These are phyloP conservation scores for Suaeda aralocaspica DNA, from an alignment of 148 eudicot species.

Conservation along the genomic window DNA sequence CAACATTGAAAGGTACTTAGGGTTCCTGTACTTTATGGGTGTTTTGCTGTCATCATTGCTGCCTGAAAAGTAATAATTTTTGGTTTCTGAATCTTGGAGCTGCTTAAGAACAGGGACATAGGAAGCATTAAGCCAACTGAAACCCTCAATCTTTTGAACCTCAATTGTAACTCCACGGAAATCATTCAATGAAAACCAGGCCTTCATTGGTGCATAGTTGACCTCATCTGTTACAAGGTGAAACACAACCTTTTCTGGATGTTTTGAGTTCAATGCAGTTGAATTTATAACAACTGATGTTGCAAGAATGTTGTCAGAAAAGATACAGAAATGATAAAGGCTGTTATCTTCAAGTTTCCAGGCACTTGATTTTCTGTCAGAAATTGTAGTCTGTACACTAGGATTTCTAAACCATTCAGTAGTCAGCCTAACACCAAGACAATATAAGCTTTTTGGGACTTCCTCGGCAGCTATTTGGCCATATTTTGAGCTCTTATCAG, in stretches of 20 bases:
- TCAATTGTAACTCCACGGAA: slow-evolving; percentile 69
- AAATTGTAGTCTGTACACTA: slow-evolving; percentile 35
- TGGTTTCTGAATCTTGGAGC: slow-evolving; percentile 77
- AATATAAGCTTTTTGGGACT: slow-evolving; percentile 80
- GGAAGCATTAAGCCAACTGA: slow-evolving; percentile 81
- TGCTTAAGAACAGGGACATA: slow-evolving; percentile 87
- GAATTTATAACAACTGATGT: slow-evolving; percentile 84
- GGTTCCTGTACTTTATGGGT: slow-evolving; percentile 81
- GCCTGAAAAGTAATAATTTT: slow-evolving; percentile 76
- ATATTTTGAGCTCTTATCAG: slow-evolving; percentile 67
- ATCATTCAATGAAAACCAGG: slow-evolving; percentile 73
- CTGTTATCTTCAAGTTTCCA: slow-evolving; percentile 50
- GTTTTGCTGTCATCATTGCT: slow-evolving; percentile 53
- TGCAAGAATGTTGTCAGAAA: slow-evolving; percentile 85
- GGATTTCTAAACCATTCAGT: slow-evolving; percentile 68
- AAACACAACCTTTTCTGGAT: slow-evolving; percentile 58
- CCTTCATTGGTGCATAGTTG: slow-evolving; percentile 79
- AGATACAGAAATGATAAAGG: slow-evolving; percentile 70
- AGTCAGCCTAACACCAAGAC: slow-evolving; percentile 70
- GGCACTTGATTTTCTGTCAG: slow-evolving; percentile 35
- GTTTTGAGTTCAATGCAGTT: slow-evolving; percentile 56
- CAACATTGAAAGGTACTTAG: slow-evolving; percentile 80
- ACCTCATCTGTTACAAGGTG: slow-evolving; percentile 86
- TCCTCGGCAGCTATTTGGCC: slow-evolving; percentile 92
- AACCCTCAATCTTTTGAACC: slow-evolving; percentile 74